Conservation (phyloP, 441 rosid species). For the Aleurites moluccanus region DNA sequence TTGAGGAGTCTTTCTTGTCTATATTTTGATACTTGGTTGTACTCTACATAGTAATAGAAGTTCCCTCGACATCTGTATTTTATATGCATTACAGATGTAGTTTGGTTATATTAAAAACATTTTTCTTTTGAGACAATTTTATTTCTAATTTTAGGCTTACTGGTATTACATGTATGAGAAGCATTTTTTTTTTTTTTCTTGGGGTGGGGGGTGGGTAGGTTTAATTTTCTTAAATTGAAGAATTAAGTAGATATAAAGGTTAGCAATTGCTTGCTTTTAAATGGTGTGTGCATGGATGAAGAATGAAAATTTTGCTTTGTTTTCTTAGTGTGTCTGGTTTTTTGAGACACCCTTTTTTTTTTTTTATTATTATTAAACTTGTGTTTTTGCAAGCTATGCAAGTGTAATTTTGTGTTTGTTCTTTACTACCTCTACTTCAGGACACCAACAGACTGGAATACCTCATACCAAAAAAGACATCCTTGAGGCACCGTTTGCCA, state of each 20-base stretch:
- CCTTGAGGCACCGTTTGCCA: slow-evolving; percentile 79
- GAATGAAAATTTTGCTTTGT: not conserved
- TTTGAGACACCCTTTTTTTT: not conserved
- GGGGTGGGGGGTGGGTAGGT: no score
- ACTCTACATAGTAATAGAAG: no score
- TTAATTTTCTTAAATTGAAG: not conserved
- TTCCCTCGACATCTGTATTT: no score
- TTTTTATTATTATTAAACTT: not conserved
- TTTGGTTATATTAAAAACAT: no score
- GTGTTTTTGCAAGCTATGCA: not conserved
- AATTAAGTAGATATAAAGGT: not conserved
- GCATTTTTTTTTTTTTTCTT: no score
- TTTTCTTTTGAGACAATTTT: no score
- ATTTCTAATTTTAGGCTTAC: no score
- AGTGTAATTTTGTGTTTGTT: not conserved
- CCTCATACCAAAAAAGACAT: slow-evolving; percentile 84
- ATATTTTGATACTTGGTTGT: no score
- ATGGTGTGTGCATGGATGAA: not conserved
- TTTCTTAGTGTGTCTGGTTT: no score
- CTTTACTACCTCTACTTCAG: slow-evolving; percentile 39
- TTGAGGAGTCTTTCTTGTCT: no score
- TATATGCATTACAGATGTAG: no score
- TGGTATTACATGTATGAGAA: no score
- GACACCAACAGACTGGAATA: slow-evolving; percentile 80
- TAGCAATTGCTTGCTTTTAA: not conserved